These are phyloP conservation scores for Paradendryphiella salina DNA, from an alignment of 2,329 filamentous ascomycete genomes.

Conservation along the genomic window DNA sequence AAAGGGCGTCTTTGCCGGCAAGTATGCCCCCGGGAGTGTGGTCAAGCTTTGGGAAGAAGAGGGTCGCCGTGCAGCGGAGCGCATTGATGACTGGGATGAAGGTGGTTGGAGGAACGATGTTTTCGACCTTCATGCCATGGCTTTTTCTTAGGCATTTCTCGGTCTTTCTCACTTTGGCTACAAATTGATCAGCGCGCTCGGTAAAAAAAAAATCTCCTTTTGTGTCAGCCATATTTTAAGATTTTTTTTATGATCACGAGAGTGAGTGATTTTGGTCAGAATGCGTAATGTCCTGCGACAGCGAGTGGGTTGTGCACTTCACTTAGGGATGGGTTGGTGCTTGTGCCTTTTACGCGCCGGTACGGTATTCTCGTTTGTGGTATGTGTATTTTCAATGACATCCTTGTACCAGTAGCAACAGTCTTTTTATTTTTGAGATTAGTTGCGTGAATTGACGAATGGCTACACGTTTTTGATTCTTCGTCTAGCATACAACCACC, in stretches of 20 bases:
- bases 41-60: slow-evolving; percentile 90
- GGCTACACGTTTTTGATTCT: not conserved
- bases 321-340: not conserved
- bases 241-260: not conserved
- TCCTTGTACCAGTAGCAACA: not conserved
- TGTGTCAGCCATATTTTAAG: not conserved
- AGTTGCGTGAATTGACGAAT: not conserved
- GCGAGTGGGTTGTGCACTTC: not conserved
- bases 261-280: not conserved
- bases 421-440: not conserved
- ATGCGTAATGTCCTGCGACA: not conserved
- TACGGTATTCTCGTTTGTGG: not conserved
- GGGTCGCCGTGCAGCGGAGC: slow-evolving; percentile 68
- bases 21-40: slow-evolving; percentile 87
- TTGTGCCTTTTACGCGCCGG: not conserved
- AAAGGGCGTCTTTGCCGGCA: slow-evolving; percentile 72
- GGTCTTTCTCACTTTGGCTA: not conserved
- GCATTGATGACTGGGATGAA: slow-evolving; percentile 71
- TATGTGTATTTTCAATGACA: not conserved
- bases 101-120: slow-evolving; percentile 83
- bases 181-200: not conserved
- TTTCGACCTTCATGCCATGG: slow-evolving; percentile 61
- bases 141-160: slow-evolving; percentile 16
- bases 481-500: not conserved
- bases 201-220: not conserved